Base-by-base conservation (phyloP, 345 rosid genomes). In the thale cress (Arabidopsis thaliana) region DNA sequence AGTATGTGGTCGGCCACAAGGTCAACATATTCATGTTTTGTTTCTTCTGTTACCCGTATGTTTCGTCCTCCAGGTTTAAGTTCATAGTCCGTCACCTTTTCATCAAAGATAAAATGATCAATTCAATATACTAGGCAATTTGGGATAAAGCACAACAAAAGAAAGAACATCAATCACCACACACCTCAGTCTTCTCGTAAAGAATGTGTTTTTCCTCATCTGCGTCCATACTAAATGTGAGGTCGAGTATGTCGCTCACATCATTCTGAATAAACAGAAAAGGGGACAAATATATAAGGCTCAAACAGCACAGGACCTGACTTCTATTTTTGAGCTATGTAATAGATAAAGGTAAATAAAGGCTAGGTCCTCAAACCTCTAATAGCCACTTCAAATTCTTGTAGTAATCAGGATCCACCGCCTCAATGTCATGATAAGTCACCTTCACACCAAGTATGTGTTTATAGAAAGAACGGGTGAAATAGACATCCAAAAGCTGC, bases 391-490 rank as follows among this genome's bases (percentile, higher is more conserved):
- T 94, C 84, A 94, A 77, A 71, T 85, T 91, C 84, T 90, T 91
- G 85, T 94, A 94, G 79, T 94, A 94, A 82, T 94, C 98, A 67
- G 98, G 98, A 82, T 94, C 98, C 78, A 94, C 97, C 50, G 98
- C 97, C 86, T 94, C 98, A 72, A 94, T 94, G 81, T 94, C 97
- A 84, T 94, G 97, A 78, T 94, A 94, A 30, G 98, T 94, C 80
- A 94, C 98, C 84, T 94, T 94, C 44, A 88, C 93, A 49, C 91
- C 97, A 51, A 94, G 93, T 59, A 94, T 94, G 81, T 94, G 97
- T 83, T 90, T 91, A 73, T 94, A 94, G 80, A 94, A 91, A 70
- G 98, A 94, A 59, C 98, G 87, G 16, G 97, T 94, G 67, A 94
- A 91, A 81, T 94, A 88, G 61, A 94, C 97, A 85, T 94, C 98